These are phyloP conservation scores for Physcomitrellopsis africana DNA, from an alignment of 225 moss, liverwort and hornwort genomes.

Conservation along the genomic window DNA sequence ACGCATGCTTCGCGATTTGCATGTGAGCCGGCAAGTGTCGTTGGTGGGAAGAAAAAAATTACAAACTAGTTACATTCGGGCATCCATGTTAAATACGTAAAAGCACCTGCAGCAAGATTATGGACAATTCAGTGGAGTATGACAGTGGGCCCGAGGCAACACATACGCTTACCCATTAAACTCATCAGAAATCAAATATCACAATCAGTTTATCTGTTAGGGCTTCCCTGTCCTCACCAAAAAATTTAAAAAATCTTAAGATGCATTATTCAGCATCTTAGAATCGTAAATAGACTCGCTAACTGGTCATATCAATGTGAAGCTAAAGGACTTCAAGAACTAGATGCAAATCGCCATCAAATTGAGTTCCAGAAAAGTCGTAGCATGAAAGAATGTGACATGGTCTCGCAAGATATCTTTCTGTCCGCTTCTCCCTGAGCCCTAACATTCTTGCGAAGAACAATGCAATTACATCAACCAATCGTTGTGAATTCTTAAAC, in stretches of 20 bases:
- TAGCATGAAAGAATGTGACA: neutral
- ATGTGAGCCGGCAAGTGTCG: constrained; percentile 5
- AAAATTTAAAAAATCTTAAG: neutral
- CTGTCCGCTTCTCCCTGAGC: neutral
- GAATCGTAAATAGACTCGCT: neutral
- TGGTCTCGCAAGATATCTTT: constrained; percentile 12
- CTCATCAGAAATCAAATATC: neutral
- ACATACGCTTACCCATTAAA: neutral
- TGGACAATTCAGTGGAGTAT: neutral
- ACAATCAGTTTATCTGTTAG: constrained; percentile 7
- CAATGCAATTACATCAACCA: neutral
- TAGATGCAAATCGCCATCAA: no score
- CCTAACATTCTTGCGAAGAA: neutral
- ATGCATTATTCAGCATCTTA: constrained; percentile 7
- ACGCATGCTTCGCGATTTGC: constrained; percentile 40
- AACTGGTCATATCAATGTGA: neutral
- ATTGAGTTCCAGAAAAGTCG: neutral
- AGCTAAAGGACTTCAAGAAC: neutral
- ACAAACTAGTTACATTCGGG: neutral
- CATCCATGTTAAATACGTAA: neutral
- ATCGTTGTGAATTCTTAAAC: neutral
- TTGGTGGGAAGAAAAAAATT: neutral
- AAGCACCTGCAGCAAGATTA: constrained; percentile 3
- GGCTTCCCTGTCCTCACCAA: constrained; percentile 12
- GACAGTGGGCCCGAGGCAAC: neutral